Conservation (phyloP, 73 alveolate species). For the Effrenium voratum region DNA sequence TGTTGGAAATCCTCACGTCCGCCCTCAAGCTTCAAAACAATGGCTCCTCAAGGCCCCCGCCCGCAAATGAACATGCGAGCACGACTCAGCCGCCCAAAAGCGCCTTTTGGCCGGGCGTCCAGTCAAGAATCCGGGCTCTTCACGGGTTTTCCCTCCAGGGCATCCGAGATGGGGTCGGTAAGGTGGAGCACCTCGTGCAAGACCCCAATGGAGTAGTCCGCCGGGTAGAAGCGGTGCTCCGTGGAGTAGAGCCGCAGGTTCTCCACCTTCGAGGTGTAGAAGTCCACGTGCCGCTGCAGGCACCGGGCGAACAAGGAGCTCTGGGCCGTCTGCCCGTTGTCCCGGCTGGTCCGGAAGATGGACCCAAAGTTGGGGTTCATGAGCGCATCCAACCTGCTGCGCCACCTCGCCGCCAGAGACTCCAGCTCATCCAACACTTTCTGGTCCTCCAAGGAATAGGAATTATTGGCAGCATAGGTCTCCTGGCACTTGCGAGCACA, state of each 20-base stretch:
- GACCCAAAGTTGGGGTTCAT: slow-evolving; percentile 77
- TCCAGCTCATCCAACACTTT: slow-evolving; percentile 14
- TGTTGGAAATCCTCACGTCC: no score
- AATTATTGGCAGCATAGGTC: background rate
- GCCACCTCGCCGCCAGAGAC: slow-evolving; percentile 36
- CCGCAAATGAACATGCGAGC: no score
- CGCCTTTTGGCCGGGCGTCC: no score
- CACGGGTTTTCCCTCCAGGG: slow-evolving; percentile 4
- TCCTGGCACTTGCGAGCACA: slow-evolving; percentile 67
- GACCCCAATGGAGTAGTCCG: slow-evolving; percentile 74
- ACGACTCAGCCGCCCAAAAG: no score
- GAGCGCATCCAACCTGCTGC: slow-evolving; percentile 54
- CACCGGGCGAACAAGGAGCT: slow-evolving; percentile 75
- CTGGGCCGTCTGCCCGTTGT: slow-evolving; percentile 83
- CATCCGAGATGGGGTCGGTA: slow-evolving; percentile 66
- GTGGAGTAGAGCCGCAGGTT: slow-evolving; percentile 68
- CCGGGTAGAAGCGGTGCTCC: slow-evolving; percentile 79
- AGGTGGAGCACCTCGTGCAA: slow-evolving; percentile 74
- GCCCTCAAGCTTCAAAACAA: no score
- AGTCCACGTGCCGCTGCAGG: slow-evolving; percentile 86
- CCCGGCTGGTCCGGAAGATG: slow-evolving; percentile 65
- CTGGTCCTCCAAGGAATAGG: slow-evolving; percentile 1
- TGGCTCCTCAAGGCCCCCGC: no score
- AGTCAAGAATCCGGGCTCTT: no score
- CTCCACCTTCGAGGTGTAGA: slow-evolving; percentile 65